Base-by-base conservation (phyloP, 768 basidiomycete genomes). In the Tulasnella sp. region DNA sequence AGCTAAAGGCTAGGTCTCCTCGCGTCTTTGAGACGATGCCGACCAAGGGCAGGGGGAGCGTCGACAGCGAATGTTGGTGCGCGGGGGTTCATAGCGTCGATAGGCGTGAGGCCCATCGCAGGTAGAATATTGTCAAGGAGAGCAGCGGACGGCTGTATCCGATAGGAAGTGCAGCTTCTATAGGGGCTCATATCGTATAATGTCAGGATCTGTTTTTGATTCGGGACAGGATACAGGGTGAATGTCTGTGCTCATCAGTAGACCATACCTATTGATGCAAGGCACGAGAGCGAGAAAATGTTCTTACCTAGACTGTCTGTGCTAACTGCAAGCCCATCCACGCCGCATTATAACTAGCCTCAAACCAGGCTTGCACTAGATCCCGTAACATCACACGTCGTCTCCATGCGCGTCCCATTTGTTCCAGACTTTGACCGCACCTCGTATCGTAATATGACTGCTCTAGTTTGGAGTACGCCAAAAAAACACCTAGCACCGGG, bases 151-250 rank as follows among this genome's bases (percentile, higher is more conserved):
- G 48, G 24, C 4, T 45, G 21, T 41, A 58, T 50, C 4, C 56
- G 19, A 4, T 43, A 38, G 0, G 42, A 34, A 0, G 46, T 49
- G 11, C 41, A 53, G 21, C 43, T 25, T 31, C 55, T 55, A 44
- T 62, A 55, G 2, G 56, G 31, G 29, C 61, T 58, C 34, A 46
- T 51, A 34, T 62, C 61, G 45, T 52, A 62, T 10, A 62, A 48
- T 9, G 49, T 27, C 31, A 62, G 43, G 12, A 62, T 38, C 56
- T 58, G 19, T 7, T 38, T 27, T 12, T 11, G 17, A 29, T 17
- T 11, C 22, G n/a, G 19, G 19, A 41, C 30, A 9, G 12, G n/a
- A 30, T 12, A 27, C 19, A 29, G 21, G 19, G n/a, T 21, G 0
- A 12, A 48, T 17, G 30, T 53, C 53, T 42, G 42, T 15, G 34